Conservation (phyloP, 371 early-diverging fungal genomes). For the Rhizopus stolonifer region DNA sequence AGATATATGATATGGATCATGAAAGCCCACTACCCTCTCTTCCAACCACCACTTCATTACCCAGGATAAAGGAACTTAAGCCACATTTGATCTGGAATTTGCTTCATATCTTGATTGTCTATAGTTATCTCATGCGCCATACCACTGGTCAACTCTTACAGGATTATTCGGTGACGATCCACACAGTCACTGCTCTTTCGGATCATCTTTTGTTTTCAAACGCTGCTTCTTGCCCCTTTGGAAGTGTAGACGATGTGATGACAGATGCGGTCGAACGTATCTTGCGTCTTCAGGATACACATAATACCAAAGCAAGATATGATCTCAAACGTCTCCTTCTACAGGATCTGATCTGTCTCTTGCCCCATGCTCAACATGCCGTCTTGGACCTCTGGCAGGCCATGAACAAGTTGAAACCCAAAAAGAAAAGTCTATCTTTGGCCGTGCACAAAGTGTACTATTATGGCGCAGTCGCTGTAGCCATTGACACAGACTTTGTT, state of each 20-base stretch:
- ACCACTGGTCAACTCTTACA: constrained; percentile 31
- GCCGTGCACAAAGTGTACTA: constrained; percentile 33
- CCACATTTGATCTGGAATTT: constrained; percentile 30
- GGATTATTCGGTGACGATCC: constrained; percentile 17
- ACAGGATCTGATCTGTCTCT: constrained; percentile 16
- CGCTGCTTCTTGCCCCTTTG: constrained; percentile 20
- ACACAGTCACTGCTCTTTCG: constrained; percentile 15
- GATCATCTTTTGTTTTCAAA: constrained; percentile 21
- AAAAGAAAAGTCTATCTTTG: constrained; percentile 8
- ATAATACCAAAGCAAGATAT: constrained; percentile 1
- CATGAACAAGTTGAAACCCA: constrained; percentile 12
- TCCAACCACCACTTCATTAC: constrained; percentile 17
- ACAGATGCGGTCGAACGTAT: constrained; percentile 21
- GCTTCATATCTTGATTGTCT: constrained; percentile 27
- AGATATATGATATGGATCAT: constrained; percentile 13
- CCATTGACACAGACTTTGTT: not conserved
- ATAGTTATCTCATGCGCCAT: constrained; percentile 43
- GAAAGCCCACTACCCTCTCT: constrained; percentile 17
- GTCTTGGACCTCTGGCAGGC: constrained; percentile 26
- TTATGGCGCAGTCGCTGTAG: constrained; percentile 23
- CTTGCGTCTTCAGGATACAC: constrained; percentile 6
- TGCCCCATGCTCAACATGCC: constrained; percentile 18
- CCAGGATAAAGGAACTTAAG: constrained; percentile 7
- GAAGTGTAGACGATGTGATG: constrained; percentile 17
- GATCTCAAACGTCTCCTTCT: constrained; percentile 22